These are phyloP conservation scores for Coix lacrymajobi DNA, from an alignment of 176 grass and related monocot species.

Conservation along the genomic window DNA sequence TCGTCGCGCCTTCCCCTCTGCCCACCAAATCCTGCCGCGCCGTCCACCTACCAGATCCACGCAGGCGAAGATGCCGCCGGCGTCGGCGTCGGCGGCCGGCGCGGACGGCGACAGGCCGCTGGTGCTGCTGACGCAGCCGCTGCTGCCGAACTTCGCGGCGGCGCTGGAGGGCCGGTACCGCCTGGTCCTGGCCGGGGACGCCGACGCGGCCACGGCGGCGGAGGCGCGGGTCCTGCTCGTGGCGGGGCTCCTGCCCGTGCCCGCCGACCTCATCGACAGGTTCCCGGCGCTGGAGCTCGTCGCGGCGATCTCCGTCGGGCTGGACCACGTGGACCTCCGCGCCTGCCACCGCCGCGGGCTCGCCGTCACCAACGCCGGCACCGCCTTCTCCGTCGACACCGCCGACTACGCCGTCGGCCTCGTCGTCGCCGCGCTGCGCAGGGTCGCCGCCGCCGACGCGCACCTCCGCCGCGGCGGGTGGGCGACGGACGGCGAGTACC, in stretches of 20 bases:
- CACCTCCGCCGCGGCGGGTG: conserved; percentile 13
- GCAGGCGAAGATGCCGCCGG: background rate
- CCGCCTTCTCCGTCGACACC: conserved; percentile 23
- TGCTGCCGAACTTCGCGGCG: background rate
- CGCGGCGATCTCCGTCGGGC: conserved; percentile 22
- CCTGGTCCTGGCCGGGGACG: background rate
- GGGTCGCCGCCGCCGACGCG: conserved; percentile 30
- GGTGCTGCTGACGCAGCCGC: conserved; percentile 28
- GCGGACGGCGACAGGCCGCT: background rate
- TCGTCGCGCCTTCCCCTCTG: too few species aligned
- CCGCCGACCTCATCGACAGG: conserved; percentile 15
- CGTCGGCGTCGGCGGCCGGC: background rate
- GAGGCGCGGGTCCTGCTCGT: conserved; percentile 19
- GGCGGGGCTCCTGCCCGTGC: background rate
- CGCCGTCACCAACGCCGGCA: conserved; percentile 48
- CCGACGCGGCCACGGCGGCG: background rate
- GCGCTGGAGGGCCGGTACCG: conserved; percentile 18
- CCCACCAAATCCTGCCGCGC: too few species aligned
- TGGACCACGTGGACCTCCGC: conserved; percentile 55
- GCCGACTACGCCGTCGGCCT: conserved; percentile 61
- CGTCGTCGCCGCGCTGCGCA: conserved; percentile 40
- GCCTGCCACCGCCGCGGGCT: conserved; percentile 40
- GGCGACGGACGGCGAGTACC: background rate
- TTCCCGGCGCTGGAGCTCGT: conserved; percentile 45
- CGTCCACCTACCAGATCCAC: too few species aligned